Evolutionary conservation across 371 early-diverging fungal species (phyloP), one percentile per base, ranked within the genome.

Genomic region (Syncephalis plumigaleata): DNA sequence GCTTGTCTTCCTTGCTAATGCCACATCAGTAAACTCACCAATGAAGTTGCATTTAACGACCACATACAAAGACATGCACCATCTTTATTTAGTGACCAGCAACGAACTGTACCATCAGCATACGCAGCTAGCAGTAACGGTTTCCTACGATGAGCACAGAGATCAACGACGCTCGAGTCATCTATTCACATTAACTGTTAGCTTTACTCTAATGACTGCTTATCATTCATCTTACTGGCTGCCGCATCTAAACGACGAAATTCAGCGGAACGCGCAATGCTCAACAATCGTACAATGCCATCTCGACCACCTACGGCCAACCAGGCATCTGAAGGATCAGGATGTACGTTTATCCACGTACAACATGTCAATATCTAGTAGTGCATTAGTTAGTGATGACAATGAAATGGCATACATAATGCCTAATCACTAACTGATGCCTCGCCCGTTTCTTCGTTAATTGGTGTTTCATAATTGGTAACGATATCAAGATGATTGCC

Each of bases 401-500:
- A 47, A n/a, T n/a, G n/a, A n/a, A n/a, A n/a, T n/a, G n/a, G n/a
- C n/a, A n/a, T n/a, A n/a, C n/a, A n/a, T n/a, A n/a, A n/a, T n/a
- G n/a, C n/a, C n/a, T n/a, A n/a, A n/a, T n/a, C n/a, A 11, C 31
- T 31, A 7, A 31, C 31, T 11, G 31, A 4, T 31, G 31, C 31
- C 11, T 31, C 31, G 11, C 11, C 11, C 7, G 31, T 31, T 31
- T 4, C 11, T 11, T 31, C 31, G 11, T 31, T 31, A 31, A 7
- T 7, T 4, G 31, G 31, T 31, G 31, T 11, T 31, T 31, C 31
- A 31, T 31, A 90, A 54, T 90, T 82, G 7, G 87, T 84, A 83
- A 88, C 86, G 51, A 88, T 80, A 57, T 90, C 88, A 55, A 90
- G 62, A 50, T 90, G 90, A 49, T 87, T 86, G 11, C 87, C 89